A percentile compares a stretch with the other conserved stretches of the same genome.
Conservation (phyloP, 352 stramenopile species). For the Globisporangium nunn region DNA sequence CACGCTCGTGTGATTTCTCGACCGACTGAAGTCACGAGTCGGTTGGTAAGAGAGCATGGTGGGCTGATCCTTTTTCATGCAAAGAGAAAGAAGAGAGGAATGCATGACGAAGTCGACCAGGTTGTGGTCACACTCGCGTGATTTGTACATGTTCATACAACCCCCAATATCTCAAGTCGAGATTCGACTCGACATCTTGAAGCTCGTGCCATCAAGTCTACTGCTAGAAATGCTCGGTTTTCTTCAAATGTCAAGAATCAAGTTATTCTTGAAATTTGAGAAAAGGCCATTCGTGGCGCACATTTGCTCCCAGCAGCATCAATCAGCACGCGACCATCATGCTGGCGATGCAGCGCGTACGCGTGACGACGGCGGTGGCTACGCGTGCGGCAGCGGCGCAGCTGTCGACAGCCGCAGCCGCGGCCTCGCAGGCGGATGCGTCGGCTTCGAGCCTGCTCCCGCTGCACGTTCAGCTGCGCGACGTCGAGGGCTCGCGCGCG, state of each 20-base stretch:
- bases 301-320: conserved; percentile 4
- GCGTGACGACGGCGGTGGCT: background rate
- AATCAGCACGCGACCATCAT: conserved; percentile 25
- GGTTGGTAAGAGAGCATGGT: background rate
- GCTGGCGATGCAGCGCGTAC: conserved; percentile 33
- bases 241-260: too few species aligned
- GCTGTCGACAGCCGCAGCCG: conserved; percentile 36
- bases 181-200: background rate
- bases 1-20: conserved; percentile 53
- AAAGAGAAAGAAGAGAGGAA: background rate
- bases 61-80: background rate
- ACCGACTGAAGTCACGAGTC: background rate
- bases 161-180: background rate
- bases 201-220: background rate
- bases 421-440: conserved; percentile 8
- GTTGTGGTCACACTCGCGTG: background rate
- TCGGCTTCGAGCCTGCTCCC: conserved; percentile 8
- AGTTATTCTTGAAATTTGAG: too few species aligned
- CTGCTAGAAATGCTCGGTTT: background rate
- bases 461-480: conserved; percentile 56
- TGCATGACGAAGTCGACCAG: too few species aligned
- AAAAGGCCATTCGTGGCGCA: conserved; percentile 11
- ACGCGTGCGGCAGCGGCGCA: conserved; percentile 32
- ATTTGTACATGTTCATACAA: background rate
- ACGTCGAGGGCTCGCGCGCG: conserved; percentile 63